These are phyloP conservation scores for Monosporozyma aquatica DNA, from an alignment of 805 yeast genomes.

Conservation along the genomic window DNA sequence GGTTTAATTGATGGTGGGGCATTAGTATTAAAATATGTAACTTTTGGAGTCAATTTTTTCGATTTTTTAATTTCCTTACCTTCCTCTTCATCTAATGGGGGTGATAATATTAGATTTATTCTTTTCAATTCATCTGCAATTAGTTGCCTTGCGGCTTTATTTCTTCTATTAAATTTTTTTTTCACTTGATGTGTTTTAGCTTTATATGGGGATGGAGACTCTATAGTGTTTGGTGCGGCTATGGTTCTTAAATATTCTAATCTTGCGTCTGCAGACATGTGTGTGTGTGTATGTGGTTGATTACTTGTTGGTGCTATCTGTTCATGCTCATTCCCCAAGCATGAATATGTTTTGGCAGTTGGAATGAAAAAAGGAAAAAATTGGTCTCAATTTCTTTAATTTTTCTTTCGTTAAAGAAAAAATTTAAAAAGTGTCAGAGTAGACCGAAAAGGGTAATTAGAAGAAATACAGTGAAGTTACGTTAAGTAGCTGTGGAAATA, in stretches of 20 bases:
- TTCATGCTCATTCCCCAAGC: too few relatives aligned
- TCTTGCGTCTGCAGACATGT: slow-evolving; percentile 15
- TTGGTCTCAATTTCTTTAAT: too few relatives aligned
- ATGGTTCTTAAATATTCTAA: slow-evolving; percentile 24
- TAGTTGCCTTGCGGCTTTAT: slow-evolving; percentile 66
- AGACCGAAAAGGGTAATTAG: too few relatives aligned
- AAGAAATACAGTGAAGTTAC: too few relatives aligned
- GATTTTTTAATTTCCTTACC: too few relatives aligned
- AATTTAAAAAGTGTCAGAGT: too few relatives aligned
- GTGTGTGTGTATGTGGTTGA: too few relatives aligned
- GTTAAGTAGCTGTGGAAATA: too few relatives aligned
- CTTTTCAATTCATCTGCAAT: slow-evolving; percentile 72
- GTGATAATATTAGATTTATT: slow-evolving; percentile 25
- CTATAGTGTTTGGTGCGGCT: slow-evolving; percentile 14
- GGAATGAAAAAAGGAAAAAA: too few relatives aligned
- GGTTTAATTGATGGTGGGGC: slow-evolving; percentile 89
- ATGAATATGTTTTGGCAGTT: too few relatives aligned
- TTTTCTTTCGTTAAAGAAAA: too few relatives aligned
- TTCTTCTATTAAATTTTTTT: slow-evolving; percentile 44
- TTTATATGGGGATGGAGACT: slow-evolving; percentile 47
- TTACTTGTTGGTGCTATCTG: too few relatives aligned
- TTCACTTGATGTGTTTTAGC: slow-evolving; percentile 36
- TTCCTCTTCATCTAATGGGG: background rate
- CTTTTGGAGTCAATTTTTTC: slow-evolving; percentile 38
- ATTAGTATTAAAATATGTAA: slow-evolving; percentile 60